A percentile compares a stretch with the other conserved stretches of the same genome.
phyloP scores from a whole-genome alignment of 768 basidiomycete species.

The Cystofilobasidium ferigula region DNA sequence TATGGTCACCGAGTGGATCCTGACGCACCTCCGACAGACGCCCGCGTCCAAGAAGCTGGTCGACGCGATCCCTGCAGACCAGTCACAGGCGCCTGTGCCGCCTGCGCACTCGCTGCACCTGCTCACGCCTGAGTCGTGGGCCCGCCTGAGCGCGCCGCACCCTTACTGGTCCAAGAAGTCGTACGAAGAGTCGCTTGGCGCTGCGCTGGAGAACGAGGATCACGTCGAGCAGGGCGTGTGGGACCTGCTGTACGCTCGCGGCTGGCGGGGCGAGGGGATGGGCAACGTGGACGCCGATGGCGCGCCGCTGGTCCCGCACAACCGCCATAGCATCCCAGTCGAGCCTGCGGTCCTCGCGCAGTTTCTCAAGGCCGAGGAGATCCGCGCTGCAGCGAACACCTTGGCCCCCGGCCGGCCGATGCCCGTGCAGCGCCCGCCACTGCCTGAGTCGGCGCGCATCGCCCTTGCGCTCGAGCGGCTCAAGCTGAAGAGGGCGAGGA shows the following conservation, averaged over 20 bases:
- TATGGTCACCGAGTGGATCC: constrained; percentile 5
- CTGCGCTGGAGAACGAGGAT: background rate
- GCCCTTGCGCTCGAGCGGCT: background rate
- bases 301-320: too few relatives aligned
- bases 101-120: background rate
- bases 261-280: constrained; percentile 10
- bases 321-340: too few relatives aligned
- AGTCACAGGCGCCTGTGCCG: too few relatives aligned
- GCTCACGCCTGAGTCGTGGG: constrained; percentile 8
- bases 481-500: background rate
- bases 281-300: background rate
- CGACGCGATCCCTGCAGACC: background rate
- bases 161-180: background rate
- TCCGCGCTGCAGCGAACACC: background rate
- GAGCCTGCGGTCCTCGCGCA: background rate
- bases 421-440: too few relatives aligned
- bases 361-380: background rate
- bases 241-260: constrained; percentile 4
- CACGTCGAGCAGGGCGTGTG: background rate
- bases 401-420: background rate
- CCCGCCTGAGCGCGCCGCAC: constrained; percentile 2
- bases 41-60: background rate
- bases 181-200: background rate
- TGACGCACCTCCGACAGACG: background rate
- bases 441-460: background rate